phyloP scores from a whole-genome alignment of 768 basidiomycete genomes.

The Trametes cingulata region DNA sequence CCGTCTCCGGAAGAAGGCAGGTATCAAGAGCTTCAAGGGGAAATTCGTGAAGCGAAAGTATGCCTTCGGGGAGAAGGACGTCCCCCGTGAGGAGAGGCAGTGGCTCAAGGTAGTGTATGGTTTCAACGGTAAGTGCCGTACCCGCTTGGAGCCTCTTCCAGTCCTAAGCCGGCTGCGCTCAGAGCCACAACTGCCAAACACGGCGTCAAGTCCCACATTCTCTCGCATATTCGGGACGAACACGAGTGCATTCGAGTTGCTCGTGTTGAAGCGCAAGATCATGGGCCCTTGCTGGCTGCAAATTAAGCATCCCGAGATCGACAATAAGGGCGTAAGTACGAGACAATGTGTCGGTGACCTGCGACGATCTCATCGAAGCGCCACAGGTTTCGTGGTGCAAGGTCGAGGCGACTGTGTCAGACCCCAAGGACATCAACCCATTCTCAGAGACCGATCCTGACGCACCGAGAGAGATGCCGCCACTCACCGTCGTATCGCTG shows the following conservation, averaged over 20 bases:
- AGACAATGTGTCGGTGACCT: not conserved
- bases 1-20: conserved; percentile 65
- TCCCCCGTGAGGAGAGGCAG: conserved; percentile 74
- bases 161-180: not conserved
- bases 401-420: conserved; percentile 77
- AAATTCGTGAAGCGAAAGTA: conserved; percentile 91
- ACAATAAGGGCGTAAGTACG: conserved; percentile 72
- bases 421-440: conserved; percentile 89
- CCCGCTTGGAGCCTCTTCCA: not conserved
- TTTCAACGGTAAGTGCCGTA: conserved; percentile 67
- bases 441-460: conserved; percentile 68
- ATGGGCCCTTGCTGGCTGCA: conserved; percentile 99
- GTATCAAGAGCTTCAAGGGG: conserved; percentile 69
- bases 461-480: conserved; percentile 80
- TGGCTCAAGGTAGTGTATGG: conserved; percentile 96
- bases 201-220: conserved; percentile 81
- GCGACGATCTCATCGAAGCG: not conserved
- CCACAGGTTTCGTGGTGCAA: conserved; percentile 94
- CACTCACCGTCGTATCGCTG: conserved; percentile 88
- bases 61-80: conserved; percentile 83
- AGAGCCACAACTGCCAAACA: conserved; percentile 77
- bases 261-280: conserved; percentile 94
- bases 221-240: conserved; percentile 87
- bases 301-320: conserved; percentile 73
- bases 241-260: conserved; percentile 88